Base-by-base conservation (phyloP, 768 basidiomycete genomes). In the Suillus fuscotomentosus region DNA sequence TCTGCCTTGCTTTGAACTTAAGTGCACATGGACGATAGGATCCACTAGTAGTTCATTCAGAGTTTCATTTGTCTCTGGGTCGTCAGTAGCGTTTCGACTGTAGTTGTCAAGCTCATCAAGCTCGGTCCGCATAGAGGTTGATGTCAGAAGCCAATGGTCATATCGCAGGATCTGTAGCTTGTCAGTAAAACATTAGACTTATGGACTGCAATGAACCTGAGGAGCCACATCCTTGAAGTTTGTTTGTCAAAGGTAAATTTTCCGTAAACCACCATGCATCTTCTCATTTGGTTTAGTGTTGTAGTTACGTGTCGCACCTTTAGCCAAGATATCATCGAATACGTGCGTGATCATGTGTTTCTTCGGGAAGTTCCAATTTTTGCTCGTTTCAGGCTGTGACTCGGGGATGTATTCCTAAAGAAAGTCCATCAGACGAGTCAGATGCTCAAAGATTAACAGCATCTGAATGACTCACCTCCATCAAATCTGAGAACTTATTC, bases 341-440 rank as follows among this genome's bases (percentile, higher is more conserved):
- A 74, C 45, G 63, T 81, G 78, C 10, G 59, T 31, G 24, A 76
- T 72, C 2, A 65, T 64, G 36, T 80, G 78, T 0, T 66, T 57
- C 65, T 80, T 80, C 0, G 74, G 76, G 45, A 78, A 78, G 41
- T 75, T 68, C 72, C 74, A 77, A 17, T 64, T 76, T 74, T 66
- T 68, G 48, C 9, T n/a, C 15, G 48, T 50, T 38, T 60, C 22
- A 36, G 47, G 15, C 3, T 31, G 24, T 55, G 43, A 34, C 41
- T 53, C 13, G 20, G 42, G 56, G 10, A 54, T 50, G 56, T n/a
- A 17, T 36, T 38, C 56, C 39, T 63, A 34, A 13, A 3, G 39
- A 36, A 8, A 41, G 20, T 9, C 3, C 13, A 11, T 22, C 27
- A 14, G 48, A 34, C 0, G 36, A 36, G 34, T 36, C 34, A 63